Evolutionary conservation across 1,284 basidiomycete genomes (phyloP).

Genomic region (Puccinia coronata): DNA sequence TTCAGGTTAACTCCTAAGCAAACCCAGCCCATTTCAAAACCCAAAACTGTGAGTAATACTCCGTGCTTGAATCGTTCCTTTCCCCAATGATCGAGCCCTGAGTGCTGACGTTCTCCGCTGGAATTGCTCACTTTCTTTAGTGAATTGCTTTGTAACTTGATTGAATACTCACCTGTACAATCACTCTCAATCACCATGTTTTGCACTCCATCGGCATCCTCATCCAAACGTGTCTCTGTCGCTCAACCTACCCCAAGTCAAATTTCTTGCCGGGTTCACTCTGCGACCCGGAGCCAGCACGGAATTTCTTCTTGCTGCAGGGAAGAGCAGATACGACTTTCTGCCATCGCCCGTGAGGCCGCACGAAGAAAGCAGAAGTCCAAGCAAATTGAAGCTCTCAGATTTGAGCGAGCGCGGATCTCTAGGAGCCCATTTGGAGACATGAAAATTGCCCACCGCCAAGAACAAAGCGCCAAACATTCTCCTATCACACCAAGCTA

Average conservation of each 20-base stretch:
- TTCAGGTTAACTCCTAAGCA: no score
- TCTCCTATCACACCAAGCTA: neutral
- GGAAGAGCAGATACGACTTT: neutral
- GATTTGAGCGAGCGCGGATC: neutral
- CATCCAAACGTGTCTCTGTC: neutral
- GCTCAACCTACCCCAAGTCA: neutral
- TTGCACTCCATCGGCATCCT: neutral
- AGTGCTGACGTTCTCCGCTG: neutral
- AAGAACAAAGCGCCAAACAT: neutral
- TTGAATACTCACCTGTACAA: neutral
- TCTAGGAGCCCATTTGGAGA: neutral
- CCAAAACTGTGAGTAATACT: neutral
- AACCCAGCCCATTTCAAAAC: neutral
- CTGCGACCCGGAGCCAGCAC: neutral
- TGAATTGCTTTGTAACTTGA: neutral
- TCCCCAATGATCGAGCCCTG: neutral
- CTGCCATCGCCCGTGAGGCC: neutral
- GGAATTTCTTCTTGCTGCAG: no score
- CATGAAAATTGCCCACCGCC: neutral
- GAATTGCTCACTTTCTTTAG: neutral
- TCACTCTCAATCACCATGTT: neutral
- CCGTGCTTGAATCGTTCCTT: neutral
- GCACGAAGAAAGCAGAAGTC: neutral
- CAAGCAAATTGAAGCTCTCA: neutral
- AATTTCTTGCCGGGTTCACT: conserved; percentile 2